Conservation (phyloP, 2,329 filamentous ascomycete genomes). For the Sclerotiophoma versabilis region DNA sequence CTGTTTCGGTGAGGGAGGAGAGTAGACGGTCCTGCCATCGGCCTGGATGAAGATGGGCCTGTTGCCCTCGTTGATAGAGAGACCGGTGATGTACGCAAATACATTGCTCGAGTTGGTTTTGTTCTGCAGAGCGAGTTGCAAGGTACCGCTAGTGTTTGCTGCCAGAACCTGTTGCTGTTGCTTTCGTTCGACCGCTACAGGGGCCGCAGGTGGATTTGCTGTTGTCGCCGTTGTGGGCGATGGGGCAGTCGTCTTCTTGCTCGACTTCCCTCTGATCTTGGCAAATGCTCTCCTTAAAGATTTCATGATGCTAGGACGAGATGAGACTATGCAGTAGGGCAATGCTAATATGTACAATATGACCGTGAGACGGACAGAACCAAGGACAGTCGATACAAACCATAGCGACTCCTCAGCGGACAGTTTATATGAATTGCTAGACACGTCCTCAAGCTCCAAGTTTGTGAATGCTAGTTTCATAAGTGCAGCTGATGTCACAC, state of each 20-base stretch:
- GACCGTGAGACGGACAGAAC: neutral
- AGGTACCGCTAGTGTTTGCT: constrained; percentile 47
- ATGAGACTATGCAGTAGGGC: constrained; percentile 10
- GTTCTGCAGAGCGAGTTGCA: constrained; percentile 71
- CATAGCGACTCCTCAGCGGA: constrained; percentile 8
- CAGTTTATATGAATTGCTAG: constrained; percentile 27
- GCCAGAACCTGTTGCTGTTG: constrained; percentile 37
- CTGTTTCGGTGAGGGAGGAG: constrained; percentile 64
- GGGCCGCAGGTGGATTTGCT: constrained; percentile 4
- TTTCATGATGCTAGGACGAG: constrained; percentile 28
- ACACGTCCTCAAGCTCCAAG: constrained; percentile 17
- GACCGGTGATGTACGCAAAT: constrained; percentile 76
- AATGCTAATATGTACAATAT: constrained; percentile 11
- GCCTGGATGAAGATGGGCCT: constrained; percentile 68
- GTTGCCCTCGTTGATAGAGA: constrained; percentile 66
- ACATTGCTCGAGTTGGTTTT: constrained; percentile 66
- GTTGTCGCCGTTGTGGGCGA: neutral
- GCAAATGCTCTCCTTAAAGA: constrained; percentile 36
- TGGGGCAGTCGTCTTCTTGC: neutral
- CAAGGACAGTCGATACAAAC: constrained; percentile 3
- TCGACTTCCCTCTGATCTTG: constrained; percentile 31
- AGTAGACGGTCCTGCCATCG: constrained; percentile 71
- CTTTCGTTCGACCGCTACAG: constrained; percentile 5
- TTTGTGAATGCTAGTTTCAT: constrained; percentile 24
- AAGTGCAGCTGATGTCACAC: constrained; percentile 44